These are phyloP conservation scores for Vaccinium darrowii DNA, from an alignment of 148 eudicot genomes.

Conservation along the genomic window DNA sequence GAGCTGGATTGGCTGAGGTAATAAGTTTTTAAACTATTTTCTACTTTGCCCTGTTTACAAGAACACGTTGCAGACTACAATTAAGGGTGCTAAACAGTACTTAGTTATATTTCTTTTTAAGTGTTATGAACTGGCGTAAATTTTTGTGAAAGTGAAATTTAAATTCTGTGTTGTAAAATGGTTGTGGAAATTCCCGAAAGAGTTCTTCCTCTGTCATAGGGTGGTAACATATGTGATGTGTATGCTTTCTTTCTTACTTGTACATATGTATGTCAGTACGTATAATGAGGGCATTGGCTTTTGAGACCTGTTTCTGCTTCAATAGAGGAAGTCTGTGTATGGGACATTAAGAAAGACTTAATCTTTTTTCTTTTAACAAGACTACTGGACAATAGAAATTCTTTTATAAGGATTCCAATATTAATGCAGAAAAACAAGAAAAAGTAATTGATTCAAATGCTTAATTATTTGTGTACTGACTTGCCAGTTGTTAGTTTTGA, in stretches of 20 bases:
- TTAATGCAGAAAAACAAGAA: background rate
- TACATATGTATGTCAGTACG: background rate
- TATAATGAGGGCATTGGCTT: background rate
- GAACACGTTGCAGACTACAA: no score
- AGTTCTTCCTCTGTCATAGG: background rate
- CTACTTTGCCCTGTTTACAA: no score
- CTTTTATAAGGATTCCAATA: no score
- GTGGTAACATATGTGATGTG: background rate
- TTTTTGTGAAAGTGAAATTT: background rate
- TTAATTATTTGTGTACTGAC: background rate
- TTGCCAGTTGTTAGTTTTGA: background rate
- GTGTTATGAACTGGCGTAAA: no score
- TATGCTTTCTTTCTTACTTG: background rate
- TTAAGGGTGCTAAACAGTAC: no score
- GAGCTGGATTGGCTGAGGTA: no score
- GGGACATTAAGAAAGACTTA: background rate
- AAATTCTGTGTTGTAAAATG: background rate
- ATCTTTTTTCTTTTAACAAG: background rate
- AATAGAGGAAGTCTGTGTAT: background rate
- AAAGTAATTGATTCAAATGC: background rate
- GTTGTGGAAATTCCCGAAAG: background rate
- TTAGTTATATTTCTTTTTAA: no score
- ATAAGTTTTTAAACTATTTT: no score
- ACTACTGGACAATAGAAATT: background rate
- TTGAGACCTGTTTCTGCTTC: background rate